A percentile compares a stretch with the other conserved stretches of the same genome.
These are phyloP conservation scores for Panicum miliaceum DNA, from an alignment of 176 grass and related monocot genomes.

Conservation along the genomic window DNA sequence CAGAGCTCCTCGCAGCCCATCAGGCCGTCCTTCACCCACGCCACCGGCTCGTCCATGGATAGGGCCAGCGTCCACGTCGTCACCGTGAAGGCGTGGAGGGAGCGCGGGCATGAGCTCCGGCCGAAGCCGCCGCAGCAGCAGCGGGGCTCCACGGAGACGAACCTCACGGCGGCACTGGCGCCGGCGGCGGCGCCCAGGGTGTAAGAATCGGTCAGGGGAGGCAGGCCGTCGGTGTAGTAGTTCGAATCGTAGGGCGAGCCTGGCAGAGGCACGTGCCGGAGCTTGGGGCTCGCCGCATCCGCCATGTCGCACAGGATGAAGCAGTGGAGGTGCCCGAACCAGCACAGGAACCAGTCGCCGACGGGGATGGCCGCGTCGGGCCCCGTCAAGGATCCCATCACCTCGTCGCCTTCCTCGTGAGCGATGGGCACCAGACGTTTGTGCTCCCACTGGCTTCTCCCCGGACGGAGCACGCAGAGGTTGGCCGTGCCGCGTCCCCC, in stretches of 20 bases:
- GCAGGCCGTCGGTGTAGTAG: not conserved
- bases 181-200: not conserved
- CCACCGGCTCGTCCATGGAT: not conserved
- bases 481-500: too few species aligned
- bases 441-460: not conserved
- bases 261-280: not conserved
- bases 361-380: not conserved
- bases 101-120: not conserved
- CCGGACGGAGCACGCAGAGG: too few species aligned
- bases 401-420: not conserved
- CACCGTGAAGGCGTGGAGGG: not conserved
- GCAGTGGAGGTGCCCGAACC: rapidly evolving
- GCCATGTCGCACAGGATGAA: not conserved
- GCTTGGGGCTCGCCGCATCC: not conserved
- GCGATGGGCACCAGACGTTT: not conserved
- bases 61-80: not conserved
- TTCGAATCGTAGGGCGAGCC: not conserved
- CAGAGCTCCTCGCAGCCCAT: conserved; percentile 2
- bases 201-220: not conserved
- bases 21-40: conserved; percentile 3
- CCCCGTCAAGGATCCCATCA: not conserved
- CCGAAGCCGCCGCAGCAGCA: not conserved
- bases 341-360: not conserved
- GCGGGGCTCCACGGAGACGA: not conserved
- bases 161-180: not conserved